Evolutionary conservation across 2,329 filamentous ascomycete species (phyloP), one percentile per base, ranked within the genome.

Genomic region (Microdochium nivale): DNA sequence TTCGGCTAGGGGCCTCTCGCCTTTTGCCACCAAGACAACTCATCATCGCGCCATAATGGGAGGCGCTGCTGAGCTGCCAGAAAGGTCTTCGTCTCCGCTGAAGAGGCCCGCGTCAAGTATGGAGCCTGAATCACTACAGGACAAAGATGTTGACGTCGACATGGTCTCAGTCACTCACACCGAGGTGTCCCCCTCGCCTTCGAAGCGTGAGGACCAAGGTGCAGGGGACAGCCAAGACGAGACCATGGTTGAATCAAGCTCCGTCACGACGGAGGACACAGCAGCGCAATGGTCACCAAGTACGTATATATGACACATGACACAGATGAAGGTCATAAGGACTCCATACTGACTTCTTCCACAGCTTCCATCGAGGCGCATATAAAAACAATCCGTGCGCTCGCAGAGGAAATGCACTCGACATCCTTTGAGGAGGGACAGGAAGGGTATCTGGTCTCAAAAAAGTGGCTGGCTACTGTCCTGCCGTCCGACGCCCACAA

Each of bases 401-500:
- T 91, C 25, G 66, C 80, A 25, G 70, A 77, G 55, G 75, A 78
- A 11, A 76, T 76, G 48, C 67, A 69, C n/a, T 73, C 77, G 47
- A 65, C 65, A 0, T 75, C 79, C 8, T 66, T 84, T n/a, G 69
- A 81, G 53, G 87, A 91, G 55, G 85, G 85, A n/a, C 80, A 88
- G 53, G 78, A 81, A 51, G 88, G 86, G 14, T 96, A 85, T 60
- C 70, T 95, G 21, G 80, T 97, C 3, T 95, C 91, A 1, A 80
- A 78, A 49, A 76, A 77, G 53, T 97, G 94, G 94, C 76, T 96
- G 32, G 76, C 79, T 52, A 80, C 82, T 53, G 88, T 94, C 2
- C 73, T 86, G 53, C 79, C 86, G 24, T 76, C 88, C 51, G 80
- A 80, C 48, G 75, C 79, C 9, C 78, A 81, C n/a, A 67, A 74